Percentiles rank a stretch among this genome's conserved stretches.
Conservation (phyloP, 2,329 filamentous ascomycete species). For the Raffaelea deltoideospora region DNA sequence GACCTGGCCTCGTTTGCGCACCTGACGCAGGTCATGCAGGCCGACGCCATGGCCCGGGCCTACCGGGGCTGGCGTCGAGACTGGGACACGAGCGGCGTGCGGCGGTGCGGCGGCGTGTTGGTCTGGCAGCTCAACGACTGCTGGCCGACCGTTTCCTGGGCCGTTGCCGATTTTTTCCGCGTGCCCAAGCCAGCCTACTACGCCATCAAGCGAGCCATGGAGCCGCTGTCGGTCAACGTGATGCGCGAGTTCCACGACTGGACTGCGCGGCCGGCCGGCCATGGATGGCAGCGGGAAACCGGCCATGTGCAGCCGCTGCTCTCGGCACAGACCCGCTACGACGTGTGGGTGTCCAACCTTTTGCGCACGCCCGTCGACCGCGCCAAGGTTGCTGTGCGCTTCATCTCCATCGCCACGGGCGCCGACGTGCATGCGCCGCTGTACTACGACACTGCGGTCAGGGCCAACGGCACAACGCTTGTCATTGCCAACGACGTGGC, state of each 20-base stretch:
- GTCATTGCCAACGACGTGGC: constrained; percentile 16
- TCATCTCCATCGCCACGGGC: constrained; percentile 26
- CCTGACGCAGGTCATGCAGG: constrained; percentile 34
- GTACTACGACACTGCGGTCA: neutral
- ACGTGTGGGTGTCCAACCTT: too few species aligned
- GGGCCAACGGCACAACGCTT: constrained; percentile 24
- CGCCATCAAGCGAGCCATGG: constrained; percentile 35
- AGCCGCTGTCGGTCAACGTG: constrained; percentile 43
- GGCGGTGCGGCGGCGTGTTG: constrained; percentile 46
- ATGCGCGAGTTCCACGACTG: constrained; percentile 25
- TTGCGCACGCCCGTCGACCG: too few species aligned
- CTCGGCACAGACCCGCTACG: too few species aligned
- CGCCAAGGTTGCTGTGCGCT: constrained; percentile 20
- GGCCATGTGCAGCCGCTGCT: constrained; percentile 25
- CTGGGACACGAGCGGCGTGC: constrained; percentile 27
- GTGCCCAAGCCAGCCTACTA: constrained; percentile 47
- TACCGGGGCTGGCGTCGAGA: constrained; percentile 41
- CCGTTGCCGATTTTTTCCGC: constrained; percentile 46
- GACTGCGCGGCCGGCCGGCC: constrained; percentile 14
- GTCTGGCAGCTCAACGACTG: constrained; percentile 60
- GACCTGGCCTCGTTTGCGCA: constrained; percentile 33
- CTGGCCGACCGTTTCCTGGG: constrained; percentile 53
- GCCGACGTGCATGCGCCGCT: constrained; percentile 15
- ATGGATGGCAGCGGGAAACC: constrained; percentile 13
- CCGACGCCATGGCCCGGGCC: constrained; percentile 29